phyloP scores from a whole-genome alignment of 2,329 filamentous ascomycete genomes.

The Aureobasidium sp. region DNA sequence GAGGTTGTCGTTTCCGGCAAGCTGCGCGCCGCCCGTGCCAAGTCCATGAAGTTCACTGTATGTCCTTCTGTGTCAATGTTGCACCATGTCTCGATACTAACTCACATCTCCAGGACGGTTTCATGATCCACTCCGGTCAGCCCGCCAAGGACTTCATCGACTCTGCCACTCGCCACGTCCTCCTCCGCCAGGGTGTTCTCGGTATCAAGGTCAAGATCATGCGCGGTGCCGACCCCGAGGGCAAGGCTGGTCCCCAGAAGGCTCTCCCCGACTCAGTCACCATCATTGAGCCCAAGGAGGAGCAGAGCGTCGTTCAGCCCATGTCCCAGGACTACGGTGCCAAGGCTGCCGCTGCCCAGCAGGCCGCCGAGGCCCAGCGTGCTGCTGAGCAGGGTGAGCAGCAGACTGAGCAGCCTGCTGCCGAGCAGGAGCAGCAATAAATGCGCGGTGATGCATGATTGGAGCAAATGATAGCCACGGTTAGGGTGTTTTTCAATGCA shows the following conservation, averaged over 20 bases:
- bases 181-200: slow-evolving; percentile 98
- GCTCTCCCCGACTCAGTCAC: slow-evolving; percentile 96
- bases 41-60: slow-evolving; percentile 99
- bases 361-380: slow-evolving; percentile 57
- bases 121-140: slow-evolving; percentile 99
- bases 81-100: neutral
- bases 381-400: slow-evolving; percentile 53
- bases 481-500: slow-evolving; percentile 16
- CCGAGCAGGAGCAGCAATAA: slow-evolving; percentile 32
- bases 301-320: slow-evolving; percentile 89
- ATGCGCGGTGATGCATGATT: slow-evolving; percentile 17
- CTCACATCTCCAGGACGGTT: slow-evolving; percentile 62
- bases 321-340: slow-evolving; percentile 98
- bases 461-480: slow-evolving; percentile 15
- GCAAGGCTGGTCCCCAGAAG: slow-evolving; percentile 97
- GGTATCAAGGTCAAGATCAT: slow-evolving; percentile 99
- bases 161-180: slow-evolving; percentile 95
- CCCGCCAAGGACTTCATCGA: slow-evolving; percentile 99
- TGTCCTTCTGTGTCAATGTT: slow-evolving; percentile 25
- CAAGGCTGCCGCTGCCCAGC: slow-evolving; percentile 67
- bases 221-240: slow-evolving; percentile 98
- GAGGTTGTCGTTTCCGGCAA: slow-evolving; percentile 99
- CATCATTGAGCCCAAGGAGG: slow-evolving; percentile 99
- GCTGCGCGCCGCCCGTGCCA: slow-evolving; percentile 96
- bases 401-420: slow-evolving; percentile 38